Evolutionary conservation across 768 basidiomycete genomes (phyloP), one percentile per base, ranked within the genome.

Genomic region (Pleurotus eryngii): DNA sequence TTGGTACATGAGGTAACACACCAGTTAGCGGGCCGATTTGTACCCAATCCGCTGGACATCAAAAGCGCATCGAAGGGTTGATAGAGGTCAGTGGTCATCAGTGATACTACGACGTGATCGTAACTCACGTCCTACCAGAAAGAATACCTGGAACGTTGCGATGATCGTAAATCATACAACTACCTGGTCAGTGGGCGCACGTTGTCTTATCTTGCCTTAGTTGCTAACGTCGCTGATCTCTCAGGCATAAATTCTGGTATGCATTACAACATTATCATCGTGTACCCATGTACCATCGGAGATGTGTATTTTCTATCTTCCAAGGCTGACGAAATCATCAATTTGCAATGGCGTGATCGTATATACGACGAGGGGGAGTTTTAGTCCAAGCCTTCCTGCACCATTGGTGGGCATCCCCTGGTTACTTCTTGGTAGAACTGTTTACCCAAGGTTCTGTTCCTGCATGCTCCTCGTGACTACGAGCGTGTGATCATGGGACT

Each of bases 41-140:
- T 82, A 49, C 96, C 96, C 0, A 87, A 92, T 60, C 90, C 95
- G 40, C 70, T 85, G 43, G 79, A 82, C 61, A 92, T 99, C 76
- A 99, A 99, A 93, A 89, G 71, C 81, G 93, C 47, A 90, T 99
- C 55, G 97, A 98, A 68, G 84, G 82, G 26, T 72, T 99, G 58
- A 98, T 99, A 51, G 97, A 98, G 74, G 95, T 94, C 57, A 60
- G 83, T 71, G 30, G 39, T 17, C 45, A 22, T 18, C 43, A 24
- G 27, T 26, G 46, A 11, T 27, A 35, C 24, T 8, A 54, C 47
- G 46, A 5, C 49, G 40, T 38, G 35, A 22, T 6, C 17, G 39
- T 18, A 46, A 20, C 26, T 17, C 42, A 39, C 17, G 47, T 51
- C 8, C 18, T 49, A 30, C n/a, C n/a, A 98, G 93, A 84, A 92